Evolutionary conservation across 2,329 filamentous ascomycete genomes (phyloP).

Genomic region (Colletotrichum sp.): DNA sequence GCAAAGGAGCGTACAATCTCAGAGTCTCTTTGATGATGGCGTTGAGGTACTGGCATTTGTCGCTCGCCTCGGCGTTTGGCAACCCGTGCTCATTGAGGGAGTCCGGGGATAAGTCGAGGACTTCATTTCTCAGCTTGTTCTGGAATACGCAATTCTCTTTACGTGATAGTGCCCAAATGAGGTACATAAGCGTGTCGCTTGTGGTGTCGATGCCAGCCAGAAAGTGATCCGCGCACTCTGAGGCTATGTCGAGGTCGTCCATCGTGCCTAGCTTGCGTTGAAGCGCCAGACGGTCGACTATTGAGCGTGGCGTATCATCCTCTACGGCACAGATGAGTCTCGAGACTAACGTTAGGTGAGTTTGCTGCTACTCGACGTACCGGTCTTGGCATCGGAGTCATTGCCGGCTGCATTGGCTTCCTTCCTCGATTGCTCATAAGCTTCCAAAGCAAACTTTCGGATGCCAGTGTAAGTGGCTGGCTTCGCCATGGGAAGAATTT

Average conservation of each 20-base stretch:
- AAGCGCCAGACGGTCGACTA: not conserved
- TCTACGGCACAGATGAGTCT: not conserved
- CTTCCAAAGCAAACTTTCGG: not conserved
- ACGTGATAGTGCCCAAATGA: not conserved
- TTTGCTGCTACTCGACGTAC: not conserved
- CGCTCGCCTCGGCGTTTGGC: not conserved
- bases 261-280: not conserved
- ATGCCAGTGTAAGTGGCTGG: not conserved
- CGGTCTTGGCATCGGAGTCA: fast-evolving
- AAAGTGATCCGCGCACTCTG: not conserved
- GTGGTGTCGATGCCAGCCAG: not conserved
- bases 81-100: not conserved
- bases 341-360: too few relatives aligned
- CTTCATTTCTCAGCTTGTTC: not conserved
- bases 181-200: not conserved
- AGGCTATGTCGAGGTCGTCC: not conserved
- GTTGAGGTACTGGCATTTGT: not conserved
- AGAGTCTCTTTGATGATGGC: not conserved
- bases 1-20: not conserved
- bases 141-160: not conserved
- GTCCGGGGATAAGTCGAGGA: fast-evolving
- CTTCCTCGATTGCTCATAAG: not conserved
- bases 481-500: not conserved
- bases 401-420: not conserved
- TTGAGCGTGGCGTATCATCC: not conserved